Conservation (phyloP, 2,329 filamentous ascomycete species). For the Huntiella decipiens region DNA sequence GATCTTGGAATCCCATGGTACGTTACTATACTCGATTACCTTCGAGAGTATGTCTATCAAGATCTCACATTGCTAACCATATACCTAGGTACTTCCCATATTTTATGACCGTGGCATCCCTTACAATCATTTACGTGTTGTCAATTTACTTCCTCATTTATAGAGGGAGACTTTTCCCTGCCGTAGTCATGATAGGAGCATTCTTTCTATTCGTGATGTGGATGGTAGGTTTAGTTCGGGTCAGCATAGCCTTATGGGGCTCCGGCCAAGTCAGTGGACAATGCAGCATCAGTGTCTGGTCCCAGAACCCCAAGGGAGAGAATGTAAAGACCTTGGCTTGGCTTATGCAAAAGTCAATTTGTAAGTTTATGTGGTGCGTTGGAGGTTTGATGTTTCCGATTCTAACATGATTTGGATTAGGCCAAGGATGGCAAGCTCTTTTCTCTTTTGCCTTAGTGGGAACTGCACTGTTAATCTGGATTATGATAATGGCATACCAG, state of each 20-base stretch:
- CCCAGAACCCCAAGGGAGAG: slow-evolving; percentile 29
- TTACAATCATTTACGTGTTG: slow-evolving; percentile 48
- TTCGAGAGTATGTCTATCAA: too few species aligned
- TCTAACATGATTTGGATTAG: slow-evolving; percentile 16
- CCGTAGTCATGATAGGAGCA: slow-evolving; percentile 42
- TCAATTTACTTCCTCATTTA: slow-evolving; percentile 44
- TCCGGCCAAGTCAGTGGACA: slow-evolving; percentile 37
- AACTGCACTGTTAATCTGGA: slow-evolving; percentile 43
- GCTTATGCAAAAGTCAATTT: slow-evolving; percentile 44
- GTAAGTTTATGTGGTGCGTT: slow-evolving; percentile 22
- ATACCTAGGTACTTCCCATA: slow-evolving; percentile 45
- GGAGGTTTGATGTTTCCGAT: not conserved
- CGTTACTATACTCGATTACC: slow-evolving; percentile 13
- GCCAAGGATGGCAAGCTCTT: slow-evolving; percentile 44
- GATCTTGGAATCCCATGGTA: slow-evolving; percentile 40
- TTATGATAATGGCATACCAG: slow-evolving; percentile 48
- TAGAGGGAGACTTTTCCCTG: slow-evolving; percentile 38
- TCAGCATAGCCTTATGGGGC: slow-evolving; percentile 45
- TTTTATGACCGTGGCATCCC: slow-evolving; percentile 36
- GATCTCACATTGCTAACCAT: not conserved
- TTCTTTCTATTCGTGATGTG: slow-evolving; percentile 51
- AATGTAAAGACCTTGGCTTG: slow-evolving; percentile 39
- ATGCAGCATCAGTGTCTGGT: slow-evolving; percentile 40
- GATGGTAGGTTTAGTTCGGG: slow-evolving; percentile 44
- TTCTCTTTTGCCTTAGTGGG: slow-evolving; percentile 45